Evolutionary conservation across 352 stramenopile species (phyloP).

Genomic region (Phytophthora cactorum): DNA sequence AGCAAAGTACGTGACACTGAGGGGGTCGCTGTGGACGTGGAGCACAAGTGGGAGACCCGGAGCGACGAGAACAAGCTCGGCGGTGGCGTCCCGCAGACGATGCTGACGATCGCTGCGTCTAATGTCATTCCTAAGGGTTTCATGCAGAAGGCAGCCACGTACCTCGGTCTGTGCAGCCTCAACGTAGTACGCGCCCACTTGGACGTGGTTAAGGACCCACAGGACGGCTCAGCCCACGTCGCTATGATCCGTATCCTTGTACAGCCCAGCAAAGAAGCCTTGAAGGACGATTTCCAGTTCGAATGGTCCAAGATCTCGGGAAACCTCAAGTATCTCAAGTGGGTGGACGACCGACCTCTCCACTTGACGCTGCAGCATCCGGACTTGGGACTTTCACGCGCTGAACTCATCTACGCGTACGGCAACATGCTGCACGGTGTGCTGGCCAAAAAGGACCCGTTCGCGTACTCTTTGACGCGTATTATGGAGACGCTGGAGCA

Average conservation of each 20-base stretch:
- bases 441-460: constrained; percentile 93
- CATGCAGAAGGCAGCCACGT: constrained; percentile 84
- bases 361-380: constrained; percentile 85
- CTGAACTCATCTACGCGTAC: constrained; percentile 97
- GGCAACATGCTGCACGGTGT: constrained; percentile 95
- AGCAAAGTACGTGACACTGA: constrained; percentile 70
- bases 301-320: constrained; percentile 85
- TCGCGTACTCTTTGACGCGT: constrained; percentile 94
- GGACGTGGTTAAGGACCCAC: constrained; percentile 92
- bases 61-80: constrained; percentile 86
- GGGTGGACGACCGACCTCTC: constrained; percentile 83
- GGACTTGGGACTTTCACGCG: constrained; percentile 90
- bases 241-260: constrained; percentile 87
- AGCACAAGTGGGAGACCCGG: constrained; percentile 84
- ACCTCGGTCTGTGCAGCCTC: constrained; percentile 93
- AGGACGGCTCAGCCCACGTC: constrained; percentile 63
- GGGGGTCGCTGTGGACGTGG: constrained; percentile 77
- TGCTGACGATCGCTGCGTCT: constrained; percentile 83
- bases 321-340: constrained; percentile 92
- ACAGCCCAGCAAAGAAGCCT: constrained; percentile 63
- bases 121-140: constrained; percentile 87
- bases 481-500: constrained; percentile 95
- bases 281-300: constrained; percentile 57
- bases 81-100: constrained; percentile 62
- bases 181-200: constrained; percentile 96